phyloP scores from a whole-genome alignment of 805 yeast genomes.

The Clavispora vitiphila region DNA sequence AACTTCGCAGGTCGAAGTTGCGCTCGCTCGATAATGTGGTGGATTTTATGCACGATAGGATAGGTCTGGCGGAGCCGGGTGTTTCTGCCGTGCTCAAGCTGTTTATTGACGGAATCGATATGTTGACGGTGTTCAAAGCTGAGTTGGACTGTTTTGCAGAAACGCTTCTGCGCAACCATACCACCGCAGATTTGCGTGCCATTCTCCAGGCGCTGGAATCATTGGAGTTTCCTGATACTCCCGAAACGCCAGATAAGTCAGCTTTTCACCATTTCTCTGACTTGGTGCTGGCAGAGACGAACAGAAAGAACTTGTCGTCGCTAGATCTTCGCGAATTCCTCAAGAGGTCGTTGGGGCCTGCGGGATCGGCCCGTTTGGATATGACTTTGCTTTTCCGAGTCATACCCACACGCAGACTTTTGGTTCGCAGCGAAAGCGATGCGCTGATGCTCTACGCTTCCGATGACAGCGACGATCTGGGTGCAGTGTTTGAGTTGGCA shows the following conservation, averaged over 20 bases:
- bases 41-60: not conserved
- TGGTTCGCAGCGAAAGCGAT: slow-evolving; percentile 15
- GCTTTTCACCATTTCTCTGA: slow-evolving; percentile 6
- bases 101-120: slow-evolving; percentile 5
- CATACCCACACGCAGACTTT: slow-evolving; percentile 10
- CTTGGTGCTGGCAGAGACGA: slow-evolving; percentile 6
- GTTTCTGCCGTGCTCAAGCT: slow-evolving; percentile 2
- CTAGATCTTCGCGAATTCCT: slow-evolving; percentile 11
- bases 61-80: not conserved
- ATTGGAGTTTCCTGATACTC: slow-evolving; percentile 6
- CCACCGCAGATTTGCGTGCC: slow-evolving; percentile 7
- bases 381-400: slow-evolving; percentile 9
- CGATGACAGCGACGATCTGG: slow-evolving; percentile 21
- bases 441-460: slow-evolving; percentile 7
- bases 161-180: slow-evolving; percentile 3
- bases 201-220: slow-evolving; percentile 3
- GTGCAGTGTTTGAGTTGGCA: slow-evolving; percentile 19
- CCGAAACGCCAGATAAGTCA: slow-evolving; percentile 8
- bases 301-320: slow-evolving; percentile 12
- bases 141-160: slow-evolving; percentile 1
- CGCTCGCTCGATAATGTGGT: slow-evolving; percentile 5
- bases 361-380: not conserved
- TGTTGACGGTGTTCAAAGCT: slow-evolving; percentile 3
- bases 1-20: slow-evolving; percentile 3
- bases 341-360: not conserved